Evolutionary conservation across 1,284 basidiomycete genomes (phyloP).

Genomic region (Cryptococcus deneoformans): DNA sequence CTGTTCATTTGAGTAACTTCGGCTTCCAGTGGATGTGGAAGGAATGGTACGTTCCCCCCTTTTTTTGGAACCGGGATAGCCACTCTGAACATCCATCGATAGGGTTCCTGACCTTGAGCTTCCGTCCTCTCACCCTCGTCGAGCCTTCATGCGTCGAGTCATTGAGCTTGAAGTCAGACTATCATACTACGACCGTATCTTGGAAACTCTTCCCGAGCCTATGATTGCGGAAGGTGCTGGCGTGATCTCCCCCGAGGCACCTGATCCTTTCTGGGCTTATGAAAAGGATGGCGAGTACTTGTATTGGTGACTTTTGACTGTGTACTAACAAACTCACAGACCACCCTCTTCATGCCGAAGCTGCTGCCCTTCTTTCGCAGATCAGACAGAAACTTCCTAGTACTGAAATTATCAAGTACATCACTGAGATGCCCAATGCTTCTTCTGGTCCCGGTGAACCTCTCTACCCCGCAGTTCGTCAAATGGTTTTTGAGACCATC

Average conservation of each 20-base stretch:
- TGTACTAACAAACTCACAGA: conserved; percentile 48
- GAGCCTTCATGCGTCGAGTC: conserved; percentile 81
- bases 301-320: background rate
- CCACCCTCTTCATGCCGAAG: conserved; percentile 73
- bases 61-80: background rate
- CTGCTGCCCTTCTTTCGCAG: conserved; percentile 73
- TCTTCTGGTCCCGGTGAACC: conserved; percentile 46
- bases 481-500: conserved; percentile 83
- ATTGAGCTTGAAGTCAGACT: conserved; percentile 88
- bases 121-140: conserved; percentile 72
- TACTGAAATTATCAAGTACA: conserved; percentile 72
- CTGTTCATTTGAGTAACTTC: conserved; percentile 96
- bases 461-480: conserved; percentile 66
- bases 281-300: conserved; percentile 63
- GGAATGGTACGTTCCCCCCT: conserved; percentile 70
- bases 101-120: conserved; percentile 84
- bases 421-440: conserved; percentile 59
- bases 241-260: conserved; percentile 69
- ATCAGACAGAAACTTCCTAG: conserved; percentile 67
- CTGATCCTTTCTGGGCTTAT: conserved; percentile 79
- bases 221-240: conserved; percentile 58
- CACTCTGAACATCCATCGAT: background rate
- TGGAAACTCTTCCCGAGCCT: conserved; percentile 78
- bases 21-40: conserved; percentile 99
- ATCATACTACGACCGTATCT: conserved; percentile 90